Percentiles rank a stretch among this genome's conserved stretches.
Evolutionary conservation across 805 yeast genomes (phyloP).

Genomic region (Pichia nakasei): DNA sequence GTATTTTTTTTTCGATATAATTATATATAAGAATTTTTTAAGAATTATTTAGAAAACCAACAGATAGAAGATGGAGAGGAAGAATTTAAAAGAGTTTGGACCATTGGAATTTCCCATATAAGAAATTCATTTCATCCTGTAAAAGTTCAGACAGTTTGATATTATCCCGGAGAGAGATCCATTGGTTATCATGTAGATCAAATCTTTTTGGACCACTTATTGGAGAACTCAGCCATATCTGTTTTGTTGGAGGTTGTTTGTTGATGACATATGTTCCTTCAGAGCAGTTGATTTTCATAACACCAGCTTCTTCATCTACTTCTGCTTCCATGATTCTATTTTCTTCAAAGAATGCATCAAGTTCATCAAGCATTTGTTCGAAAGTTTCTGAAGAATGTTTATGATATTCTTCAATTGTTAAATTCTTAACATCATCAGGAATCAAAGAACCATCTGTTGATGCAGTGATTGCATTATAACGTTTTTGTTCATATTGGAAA

Average conservation of each 20-base stretch:
- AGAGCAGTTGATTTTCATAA: constrained; percentile 64
- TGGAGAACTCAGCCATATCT: constrained; percentile 93
- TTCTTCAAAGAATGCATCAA: constrained; percentile 59
- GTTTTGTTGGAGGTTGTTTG: constrained; percentile 96
- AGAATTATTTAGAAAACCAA: neutral
- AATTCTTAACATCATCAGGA: constrained; percentile 40
- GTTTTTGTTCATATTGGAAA: neutral
- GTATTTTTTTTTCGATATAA: no score
- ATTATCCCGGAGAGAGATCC: constrained; percentile 75
- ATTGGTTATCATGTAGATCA: constrained; percentile 63
- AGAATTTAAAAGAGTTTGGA: constrained; percentile 4
- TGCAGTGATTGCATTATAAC: constrained; percentile 22
- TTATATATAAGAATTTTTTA: neutral
- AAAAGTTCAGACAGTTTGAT: constrained; percentile 38
- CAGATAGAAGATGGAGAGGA: neutral
- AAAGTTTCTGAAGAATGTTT: constrained; percentile 55
- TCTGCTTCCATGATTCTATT: constrained; percentile 41
- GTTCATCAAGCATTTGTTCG: constrained; percentile 55
- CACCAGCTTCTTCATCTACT: constrained; percentile 73
- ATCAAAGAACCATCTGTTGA: constrained; percentile 47
- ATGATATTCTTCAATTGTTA: constrained; percentile 53
- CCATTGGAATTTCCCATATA: constrained; percentile 20
- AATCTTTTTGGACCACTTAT: constrained; percentile 85
- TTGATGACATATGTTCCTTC: constrained; percentile 85
- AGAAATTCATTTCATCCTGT: constrained; percentile 37